Evolutionary conservation across 1,284 basidiomycete genomes (phyloP), one percentile per base, ranked within the genome.

Genomic region (Tilletia indica): DNA sequence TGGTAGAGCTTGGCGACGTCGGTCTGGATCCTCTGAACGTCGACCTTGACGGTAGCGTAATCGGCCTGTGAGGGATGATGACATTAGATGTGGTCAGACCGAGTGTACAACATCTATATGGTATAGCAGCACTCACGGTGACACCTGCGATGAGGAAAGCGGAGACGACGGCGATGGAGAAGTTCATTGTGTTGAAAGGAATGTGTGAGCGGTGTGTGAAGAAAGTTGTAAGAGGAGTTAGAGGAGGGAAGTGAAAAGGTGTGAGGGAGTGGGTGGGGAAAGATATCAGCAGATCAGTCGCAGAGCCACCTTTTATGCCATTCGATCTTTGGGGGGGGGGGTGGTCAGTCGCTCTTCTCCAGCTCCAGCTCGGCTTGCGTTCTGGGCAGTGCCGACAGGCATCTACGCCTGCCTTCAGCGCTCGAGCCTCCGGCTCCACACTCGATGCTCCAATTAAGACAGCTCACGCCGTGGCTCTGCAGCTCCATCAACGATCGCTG

Each of bases 31-130:
- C 6, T 63, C 25, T 71, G 11, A 38, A 73, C 70, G 38, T 73
- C 72, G 38, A 36, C 25, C 69, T 73, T 71, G 70, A 73, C 70
- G n/a, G 36, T 70, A 45, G 71, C 71, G 49, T 66, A 42, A 54
- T 72, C 71, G 47, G 48, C 71, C 25, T 47, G 39, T 31, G 25
- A 31, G 25, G 25, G 25, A 31, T 31, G 25, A 31, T 31, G 25
- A 31, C 25, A 31, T 31, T 31, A 31, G 25, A 31, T 31, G 25
- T 31, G 25, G 25, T 31, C 25, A 31, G 25, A 31, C 25, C 25
- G 25, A 31, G 25, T 31, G 2, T 31, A 31, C 25, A 31, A 31
- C 25, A 31, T 31, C 25, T 31, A 31, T 31, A 31, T 31, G 25
- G 25, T 31, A 31, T 1, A 19, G 68, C 68, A 38, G 16, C 16